These are phyloP conservation scores for Alternaria consortialis DNA, from an alignment of 2,329 filamentous ascomycete species.

Conservation along the genomic window DNA sequence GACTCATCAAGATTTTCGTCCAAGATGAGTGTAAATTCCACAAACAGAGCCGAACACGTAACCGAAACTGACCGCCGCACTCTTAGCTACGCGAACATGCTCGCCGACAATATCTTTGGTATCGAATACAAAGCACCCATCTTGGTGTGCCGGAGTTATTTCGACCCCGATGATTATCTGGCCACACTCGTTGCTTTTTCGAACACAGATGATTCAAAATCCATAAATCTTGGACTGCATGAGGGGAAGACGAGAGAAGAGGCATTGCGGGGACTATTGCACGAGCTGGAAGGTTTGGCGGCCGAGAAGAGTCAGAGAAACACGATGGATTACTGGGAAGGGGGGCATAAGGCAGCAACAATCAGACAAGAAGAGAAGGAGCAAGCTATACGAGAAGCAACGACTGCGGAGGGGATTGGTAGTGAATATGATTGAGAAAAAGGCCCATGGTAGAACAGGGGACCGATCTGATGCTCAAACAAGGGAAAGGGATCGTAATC, in stretches of 20 bases:
- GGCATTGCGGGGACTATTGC: neutral
- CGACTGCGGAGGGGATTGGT: neutral
- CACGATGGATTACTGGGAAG: neutral
- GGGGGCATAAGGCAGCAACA: rapidly evolving
- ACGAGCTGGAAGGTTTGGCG: neutral
- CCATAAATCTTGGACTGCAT: neutral
- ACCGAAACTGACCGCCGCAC: neutral
- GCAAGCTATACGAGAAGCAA: neutral
- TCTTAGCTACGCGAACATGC: neutral
- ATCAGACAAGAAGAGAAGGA: neutral
- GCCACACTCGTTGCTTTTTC: neutral
- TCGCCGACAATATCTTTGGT: neutral
- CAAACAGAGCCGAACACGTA: neutral
- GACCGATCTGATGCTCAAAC: too few relatives aligned
- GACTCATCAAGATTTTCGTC: neutral
- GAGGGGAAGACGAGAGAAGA: neutral
- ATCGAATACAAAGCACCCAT: neutral
- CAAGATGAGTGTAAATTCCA: neutral
- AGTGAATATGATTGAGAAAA: too few relatives aligned
- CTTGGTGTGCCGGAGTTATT: neutral
- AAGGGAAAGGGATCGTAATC: neutral
- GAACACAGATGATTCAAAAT: neutral
- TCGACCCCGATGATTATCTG: neutral
- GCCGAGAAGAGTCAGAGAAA: neutral
- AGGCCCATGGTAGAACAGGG: too few relatives aligned